These are phyloP conservation scores for Collybia mongolica DNA, from an alignment of 768 basidiomycete genomes.

Conservation along the genomic window DNA sequence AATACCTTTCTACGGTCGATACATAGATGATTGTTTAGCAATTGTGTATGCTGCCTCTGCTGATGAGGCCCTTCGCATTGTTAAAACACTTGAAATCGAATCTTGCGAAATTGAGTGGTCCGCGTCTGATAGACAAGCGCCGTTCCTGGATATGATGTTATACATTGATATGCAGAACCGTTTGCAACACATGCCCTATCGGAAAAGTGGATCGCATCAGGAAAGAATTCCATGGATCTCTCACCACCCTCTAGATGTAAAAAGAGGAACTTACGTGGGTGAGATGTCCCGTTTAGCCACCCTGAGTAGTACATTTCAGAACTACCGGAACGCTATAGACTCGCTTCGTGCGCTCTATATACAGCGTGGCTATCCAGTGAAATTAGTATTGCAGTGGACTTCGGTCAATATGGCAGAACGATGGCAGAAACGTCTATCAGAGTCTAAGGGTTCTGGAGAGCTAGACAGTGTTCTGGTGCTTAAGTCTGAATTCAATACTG, in stretches of 20 bases:
- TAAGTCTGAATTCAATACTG: slow-evolving; percentile 27
- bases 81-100: slow-evolving; percentile 9
- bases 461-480: slow-evolving; percentile 26
- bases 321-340: slow-evolving; percentile 24
- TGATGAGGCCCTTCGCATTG: slow-evolving; percentile 8
- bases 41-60: slow-evolving; percentile 17
- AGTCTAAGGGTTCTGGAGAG: not conserved
- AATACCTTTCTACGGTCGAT: slow-evolving; percentile 24
- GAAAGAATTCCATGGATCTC: slow-evolving; percentile 21
- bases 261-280: slow-evolving; percentile 15
- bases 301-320: slow-evolving; percentile 21
- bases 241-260: slow-evolving; percentile 15
- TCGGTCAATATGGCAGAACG: slow-evolving; percentile 24
- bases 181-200: slow-evolving; percentile 11
- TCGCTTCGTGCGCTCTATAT: slow-evolving; percentile 23
- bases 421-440: slow-evolving; percentile 23
- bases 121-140: slow-evolving; percentile 2
- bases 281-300: slow-evolving; percentile 20
- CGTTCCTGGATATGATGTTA: slow-evolving; percentile 29
- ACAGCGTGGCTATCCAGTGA: slow-evolving; percentile 26
- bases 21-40: slow-evolving; percentile 29
- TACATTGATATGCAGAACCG: slow-evolving; percentile 14
- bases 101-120: slow-evolving; percentile 17
- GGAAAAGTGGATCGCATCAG: slow-evolving; percentile 16
- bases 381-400: slow-evolving; percentile 16